These are phyloP conservation scores for Venturia aucupariae DNA, from an alignment of 2,329 filamentous ascomycete species.

Conservation along the genomic window DNA sequence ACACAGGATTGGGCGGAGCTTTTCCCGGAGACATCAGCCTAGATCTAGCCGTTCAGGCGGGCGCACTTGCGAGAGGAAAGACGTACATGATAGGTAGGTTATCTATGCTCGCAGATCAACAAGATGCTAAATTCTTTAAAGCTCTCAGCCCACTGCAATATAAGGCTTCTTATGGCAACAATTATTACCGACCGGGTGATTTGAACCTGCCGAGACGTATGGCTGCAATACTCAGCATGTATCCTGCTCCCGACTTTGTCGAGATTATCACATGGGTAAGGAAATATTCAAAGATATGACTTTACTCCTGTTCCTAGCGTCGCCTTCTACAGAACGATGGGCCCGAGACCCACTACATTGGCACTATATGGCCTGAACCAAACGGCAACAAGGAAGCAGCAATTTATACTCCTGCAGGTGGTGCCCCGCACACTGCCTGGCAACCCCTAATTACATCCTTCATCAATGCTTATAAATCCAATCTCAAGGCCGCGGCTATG, in stretches of 20 bases:
- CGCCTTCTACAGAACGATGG: constrained; percentile 22
- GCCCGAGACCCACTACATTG: constrained; percentile 31
- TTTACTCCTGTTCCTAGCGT: neutral
- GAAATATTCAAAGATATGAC: neutral
- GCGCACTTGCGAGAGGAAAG: constrained; percentile 21
- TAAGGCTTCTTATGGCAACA: neutral
- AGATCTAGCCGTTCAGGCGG: constrained; percentile 20
- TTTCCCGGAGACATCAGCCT: constrained; percentile 22
- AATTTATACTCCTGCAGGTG: constrained; percentile 23
- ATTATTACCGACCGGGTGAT: constrained; percentile 16
- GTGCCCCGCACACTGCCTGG: constrained; percentile 26
- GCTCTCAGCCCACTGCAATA: neutral
- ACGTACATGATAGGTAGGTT: constrained; percentile 26
- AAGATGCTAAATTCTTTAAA: neutral
- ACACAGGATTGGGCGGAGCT: constrained; percentile 15
- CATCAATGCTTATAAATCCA: constrained; percentile 27
- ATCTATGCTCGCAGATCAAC: constrained; percentile 16
- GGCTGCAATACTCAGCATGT: constrained; percentile 27
- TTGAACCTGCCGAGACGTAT: constrained; percentile 29
- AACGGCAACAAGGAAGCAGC: constrained; percentile 18
- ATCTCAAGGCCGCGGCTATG: neutral
- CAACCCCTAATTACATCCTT: constrained; percentile 29
- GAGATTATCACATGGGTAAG: constrained; percentile 26
- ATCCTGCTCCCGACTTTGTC: constrained; percentile 22
- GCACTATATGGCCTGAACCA: constrained; percentile 26